Base-by-base conservation (phyloP, 2,329 filamentous ascomycete genomes). In the Pseudogymnoascus verrucosus region DNA sequence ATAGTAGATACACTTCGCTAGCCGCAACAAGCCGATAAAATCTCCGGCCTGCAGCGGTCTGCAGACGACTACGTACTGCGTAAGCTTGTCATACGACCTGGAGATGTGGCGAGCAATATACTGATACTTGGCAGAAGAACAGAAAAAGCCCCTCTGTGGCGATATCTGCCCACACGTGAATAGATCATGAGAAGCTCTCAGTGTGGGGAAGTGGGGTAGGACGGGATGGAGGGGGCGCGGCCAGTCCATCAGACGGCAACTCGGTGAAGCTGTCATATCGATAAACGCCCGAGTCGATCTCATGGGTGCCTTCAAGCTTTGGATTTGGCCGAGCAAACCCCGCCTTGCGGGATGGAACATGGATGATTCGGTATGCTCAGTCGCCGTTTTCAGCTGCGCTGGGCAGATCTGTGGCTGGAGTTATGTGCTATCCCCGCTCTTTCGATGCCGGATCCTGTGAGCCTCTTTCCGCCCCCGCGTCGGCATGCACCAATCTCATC, bases 11-110 rank as follows among this genome's bases (percentile, higher is more conserved):
- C 10, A 10, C 51, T 34, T 57, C 51, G 51, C 51, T 57, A 57
- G 51, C 51, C 51, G 51, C 51, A 57, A 57, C 51, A 57, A 57
- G 47, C 47, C 47, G 47, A 57, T 57, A 57, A 57, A 57, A 57
- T 57, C 47, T 57, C 47, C 47, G 47, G 47, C 47, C 47, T 57
- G 47, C 47, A 57, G 47, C 28, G 28, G 28, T 31, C 28, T 31
- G 42, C 21, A 31, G 12, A 19, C 26, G 6, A 31, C 28, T 4
- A 57, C 34, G 26, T 57, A 10, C 28, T 57, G 47, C 26, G 47
- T 57, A 57, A 34, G 47, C n/a, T 31, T 34, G 47, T 57, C 47
- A 57, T 57, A 57, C 47, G 47, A 57, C 47, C 47, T 57, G 26
- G 26, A 34, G 47, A 57, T 34, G 47, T 57, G 47, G 47, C 47